Base-by-base conservation (phyloP, 2,329 filamentous ascomycete species). In the Fusarium brachygibbosum region DNA sequence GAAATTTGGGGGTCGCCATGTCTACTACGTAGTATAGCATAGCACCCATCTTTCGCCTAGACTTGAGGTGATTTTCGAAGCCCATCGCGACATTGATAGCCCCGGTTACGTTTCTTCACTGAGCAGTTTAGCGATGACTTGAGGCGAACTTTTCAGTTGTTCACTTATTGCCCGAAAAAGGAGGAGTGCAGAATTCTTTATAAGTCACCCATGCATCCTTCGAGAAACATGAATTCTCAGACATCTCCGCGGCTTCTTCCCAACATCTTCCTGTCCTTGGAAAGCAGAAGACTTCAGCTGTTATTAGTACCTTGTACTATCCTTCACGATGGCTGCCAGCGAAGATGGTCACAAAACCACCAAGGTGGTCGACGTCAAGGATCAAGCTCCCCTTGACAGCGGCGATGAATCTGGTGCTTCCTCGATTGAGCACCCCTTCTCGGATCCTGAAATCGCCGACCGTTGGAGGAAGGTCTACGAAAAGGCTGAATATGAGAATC, bases 401-500 rank as follows among this genome's bases (percentile, higher is more conserved):
- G 64, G 73, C 8, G 73, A 70, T 37, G 68, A 69, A 37, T 69
- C 68, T 16, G 66, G 67, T 23, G 56, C 63, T 9, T 74, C 75
- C 0, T 62, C 68, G 1, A 66, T 75, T 3, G 76, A 79, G n/a
- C 81, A 84, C 45, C 56, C 79, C 35, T 89, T 89, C 69, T 78
- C 82, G 0, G 84, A 88, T 50, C 82, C 84, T 4, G 78, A 80
- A 5, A 78, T 85, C 3, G 85, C 86, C 2, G 82, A 84, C n/a
- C 82, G 86, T 69, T 89, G 86, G 82, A 79, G 80, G 3, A 77
- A 77, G 6, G 74, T 87, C 6, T 89, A 88, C 63, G 85, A 88
- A 65, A 82, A 83, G 9, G 85, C 86, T 2, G 65, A 77, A 0
- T 90, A 90, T 69, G 88, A 91, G 76, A 88, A 88, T 19, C 79